Evolutionary conservation across 2,329 filamentous ascomycete genomes (phyloP).

Genomic region (Alternaria sp.): DNA sequence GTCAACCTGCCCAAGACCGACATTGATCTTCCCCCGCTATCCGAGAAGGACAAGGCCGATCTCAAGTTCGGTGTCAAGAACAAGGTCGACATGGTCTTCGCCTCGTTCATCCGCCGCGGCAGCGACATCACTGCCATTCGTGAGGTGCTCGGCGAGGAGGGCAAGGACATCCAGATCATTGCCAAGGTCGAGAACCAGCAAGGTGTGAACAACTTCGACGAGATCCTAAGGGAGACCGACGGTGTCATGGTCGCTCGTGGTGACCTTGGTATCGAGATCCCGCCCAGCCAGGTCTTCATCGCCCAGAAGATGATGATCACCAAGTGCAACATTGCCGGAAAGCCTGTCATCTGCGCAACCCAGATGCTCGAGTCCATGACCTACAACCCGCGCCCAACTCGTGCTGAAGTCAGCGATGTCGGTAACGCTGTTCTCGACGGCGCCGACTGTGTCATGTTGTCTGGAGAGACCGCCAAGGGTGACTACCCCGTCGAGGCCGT

Average conservation of each 20-base stretch:
- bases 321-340: conserved; percentile 99
- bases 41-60: conserved; percentile 97
- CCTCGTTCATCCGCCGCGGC: conserved; percentile 94
- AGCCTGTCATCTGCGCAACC: conserved; percentile 97
- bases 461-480: conserved; percentile 98
- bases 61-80: conserved; percentile 97
- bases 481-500: conserved; percentile 92
- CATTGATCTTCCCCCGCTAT: conserved; percentile 95
- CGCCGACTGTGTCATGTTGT: conserved; percentile 99
- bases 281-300: conserved; percentile 96
- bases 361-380: conserved; percentile 99
- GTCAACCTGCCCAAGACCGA: conserved; percentile 99
- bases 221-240: conserved; percentile 94
- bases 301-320: conserved; percentile 99
- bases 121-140: conserved; percentile 95
- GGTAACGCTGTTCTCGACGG: conserved; percentile 98
- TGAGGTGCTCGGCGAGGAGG: conserved; percentile 85
- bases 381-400: conserved; percentile 97
- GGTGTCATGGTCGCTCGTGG: conserved; percentile 99
- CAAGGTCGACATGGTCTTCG: conserved; percentile 98
- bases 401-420: conserved; percentile 97
- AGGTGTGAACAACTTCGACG: conserved; percentile 98
- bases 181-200: conserved; percentile 99
- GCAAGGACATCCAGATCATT: conserved; percentile 98
- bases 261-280: conserved; percentile 98